A percentile compares a stretch with the other conserved stretches of the same genome.
Conservation (phyloP, 2,329 filamentous ascomycete species). For the Xylaria digitata region DNA sequence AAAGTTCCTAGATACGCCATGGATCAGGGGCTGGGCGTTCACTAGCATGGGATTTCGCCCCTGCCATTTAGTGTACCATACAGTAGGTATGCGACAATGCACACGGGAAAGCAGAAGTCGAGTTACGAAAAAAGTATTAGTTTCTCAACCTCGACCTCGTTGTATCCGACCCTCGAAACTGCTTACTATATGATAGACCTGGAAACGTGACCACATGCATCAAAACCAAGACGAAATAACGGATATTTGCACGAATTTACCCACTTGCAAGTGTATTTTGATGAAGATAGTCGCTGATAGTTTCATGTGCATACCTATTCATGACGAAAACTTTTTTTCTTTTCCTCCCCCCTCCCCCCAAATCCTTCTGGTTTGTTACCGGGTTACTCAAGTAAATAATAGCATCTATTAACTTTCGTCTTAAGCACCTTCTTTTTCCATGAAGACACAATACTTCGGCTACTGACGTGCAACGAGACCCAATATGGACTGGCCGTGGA, state of each 20-base stretch:
- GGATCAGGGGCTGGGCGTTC: constrained; percentile 17
- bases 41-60: constrained; percentile 5
- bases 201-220: constrained; percentile 1
- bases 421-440: not conserved
- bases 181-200: not conserved
- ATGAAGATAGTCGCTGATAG: constrained; percentile 3
- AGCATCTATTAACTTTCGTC: too few relatives aligned
- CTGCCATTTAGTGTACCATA: not conserved
- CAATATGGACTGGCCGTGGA: not conserved
- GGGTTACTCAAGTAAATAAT: not conserved
- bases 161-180: not conserved
- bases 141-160: constrained; percentile 5
- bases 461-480: not conserved
- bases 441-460: not conserved
- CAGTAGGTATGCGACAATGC: not conserved
- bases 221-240: constrained; percentile 1
- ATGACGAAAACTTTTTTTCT: constrained; percentile 6
- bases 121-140: constrained; percentile 22
- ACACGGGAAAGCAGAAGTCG: constrained; percentile 24
- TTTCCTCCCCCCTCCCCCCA: not conserved
- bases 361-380: not conserved
- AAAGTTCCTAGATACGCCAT: not conserved
- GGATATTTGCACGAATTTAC: not conserved
- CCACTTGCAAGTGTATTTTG: not conserved
- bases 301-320: constrained; percentile 18